Evolutionary conservation across 345 rosid species (phyloP), one percentile per base, ranked within the genome.

Genomic region (Laguncularia racemosa): DNA sequence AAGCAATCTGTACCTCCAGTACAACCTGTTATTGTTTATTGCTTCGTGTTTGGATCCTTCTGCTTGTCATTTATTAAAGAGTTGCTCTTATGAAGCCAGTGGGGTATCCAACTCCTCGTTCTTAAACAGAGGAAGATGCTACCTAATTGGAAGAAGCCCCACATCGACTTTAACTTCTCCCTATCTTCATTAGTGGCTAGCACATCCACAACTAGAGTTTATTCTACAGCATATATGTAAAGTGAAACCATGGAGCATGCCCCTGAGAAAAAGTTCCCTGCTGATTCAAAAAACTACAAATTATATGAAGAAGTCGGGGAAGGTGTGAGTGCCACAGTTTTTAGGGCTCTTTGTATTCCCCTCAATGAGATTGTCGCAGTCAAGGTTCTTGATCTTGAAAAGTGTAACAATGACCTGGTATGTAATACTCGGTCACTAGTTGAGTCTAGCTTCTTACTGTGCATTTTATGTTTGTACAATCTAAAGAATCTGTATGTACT

Each of bases 381-480:
- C 76, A 92, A 92, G 85, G 91, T 84, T 72, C 96, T 92, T 70
- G 98, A 93, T 75, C 71, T 93, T 65, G 99, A 93, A 71, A 93
- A 76, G 77, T 93, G 99, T 81, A 93, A 89, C 71, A 89, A 83
- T 55, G 97, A 89, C 75, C 75, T 89, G 78, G 99, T 89, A 79
- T 67, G 80, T 51, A 13, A 9, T 14, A 14, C 18, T 14, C 16
- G 0, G 50, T 47, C 16, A 14, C 18, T 14, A 47, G 7, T 47
- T 47, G 53, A n/a, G 53, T 13, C 4, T 50, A 20, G 7, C 3
- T 50, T 50, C 14, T 21, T 46, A 4, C 50, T 26, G 46, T 16
- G 20, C 43, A 21, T 52, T 4, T 53, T 43, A 38, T 17, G 10
- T 56, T n/a, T 21, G 21, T 38, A 53, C 9, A 58, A 14, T 15